Evolutionary conservation across 352 stramenopile genomes (phyloP).

Genomic region (Aphanomyces euteiches): DNA sequence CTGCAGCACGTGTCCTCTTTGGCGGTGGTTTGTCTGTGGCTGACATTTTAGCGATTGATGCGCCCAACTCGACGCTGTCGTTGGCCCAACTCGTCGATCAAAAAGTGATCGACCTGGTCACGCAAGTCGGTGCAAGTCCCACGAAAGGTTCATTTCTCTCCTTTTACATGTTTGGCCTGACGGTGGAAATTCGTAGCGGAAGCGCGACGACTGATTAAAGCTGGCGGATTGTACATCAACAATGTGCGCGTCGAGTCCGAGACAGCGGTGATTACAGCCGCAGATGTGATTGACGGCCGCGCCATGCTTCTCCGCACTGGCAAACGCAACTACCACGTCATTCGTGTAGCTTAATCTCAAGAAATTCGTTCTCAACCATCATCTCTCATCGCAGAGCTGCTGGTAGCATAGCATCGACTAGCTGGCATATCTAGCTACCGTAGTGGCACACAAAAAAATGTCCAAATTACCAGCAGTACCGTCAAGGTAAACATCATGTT

Average conservation of each 20-base stretch:
- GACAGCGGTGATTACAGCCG: slow-evolving; percentile 34
- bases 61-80: slow-evolving; percentile 41
- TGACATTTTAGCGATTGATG: slow-evolving; percentile 71
- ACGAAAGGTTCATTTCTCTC: slow-evolving; percentile 73
- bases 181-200: slow-evolving; percentile 60
- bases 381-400: neutral
- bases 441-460: too few species aligned
- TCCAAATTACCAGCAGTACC: too few species aligned
- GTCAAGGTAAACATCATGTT: too few species aligned
- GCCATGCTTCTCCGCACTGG: slow-evolving; percentile 67
- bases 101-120: slow-evolving; percentile 88
- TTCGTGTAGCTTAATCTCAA: slow-evolving; percentile 30
- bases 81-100: slow-evolving; percentile 63
- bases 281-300: slow-evolving; percentile 62
- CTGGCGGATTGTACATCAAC: slow-evolving; percentile 93
- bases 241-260: slow-evolving; percentile 77
- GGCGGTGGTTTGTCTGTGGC: slow-evolving; percentile 61
- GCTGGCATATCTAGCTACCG: too few species aligned
- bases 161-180: slow-evolving; percentile 9
- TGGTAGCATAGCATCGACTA: too few species aligned
- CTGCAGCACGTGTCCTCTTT: slow-evolving; percentile 65
- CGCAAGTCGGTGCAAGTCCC: slow-evolving; percentile 80
- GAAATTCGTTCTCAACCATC: neutral
- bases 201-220: slow-evolving; percentile 93
- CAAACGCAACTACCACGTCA: slow-evolving; percentile 77